Percentiles rank a stretch among this genome's conserved stretches.
These are phyloP conservation scores for Turritis glabra DNA, from an alignment of 345 rosid species.

Conservation along the genomic window DNA sequence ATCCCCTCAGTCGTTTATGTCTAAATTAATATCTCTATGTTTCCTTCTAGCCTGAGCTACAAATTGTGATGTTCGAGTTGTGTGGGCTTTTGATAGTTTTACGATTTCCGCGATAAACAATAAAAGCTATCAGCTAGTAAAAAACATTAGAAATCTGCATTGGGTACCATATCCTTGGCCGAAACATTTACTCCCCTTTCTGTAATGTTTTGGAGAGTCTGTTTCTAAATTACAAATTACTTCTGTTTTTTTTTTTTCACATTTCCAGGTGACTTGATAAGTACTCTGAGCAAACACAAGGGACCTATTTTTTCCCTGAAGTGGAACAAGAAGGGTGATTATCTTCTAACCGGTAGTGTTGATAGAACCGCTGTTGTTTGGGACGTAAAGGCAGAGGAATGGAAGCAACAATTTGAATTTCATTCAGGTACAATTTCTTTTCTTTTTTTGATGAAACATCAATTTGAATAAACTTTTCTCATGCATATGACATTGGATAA, in stretches of 20 bases:
- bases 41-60: slow-evolving; percentile 1
- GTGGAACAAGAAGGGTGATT: slow-evolving; percentile 99
- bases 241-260: background rate
- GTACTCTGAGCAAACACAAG: slow-evolving; percentile 88
- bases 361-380: slow-evolving; percentile 98
- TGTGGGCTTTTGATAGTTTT: slow-evolving; percentile 6
- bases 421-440: slow-evolving; percentile 59
- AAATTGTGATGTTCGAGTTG: background rate
- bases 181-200: background rate
- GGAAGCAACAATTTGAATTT: slow-evolving; percentile 94
- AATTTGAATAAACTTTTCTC: background rate
- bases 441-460: background rate
- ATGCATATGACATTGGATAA: background rate
- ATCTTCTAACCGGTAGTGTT: slow-evolving; percentile 96
- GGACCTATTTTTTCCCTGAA: slow-evolving; percentile 98
- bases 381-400: slow-evolving; percentile 95
- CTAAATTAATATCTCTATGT: background rate
- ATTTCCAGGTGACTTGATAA: slow-evolving; percentile 70
- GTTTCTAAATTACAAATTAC: background rate
- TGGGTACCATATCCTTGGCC: background rate
- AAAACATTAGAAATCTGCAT: background rate
- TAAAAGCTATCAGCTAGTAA: slow-evolving; percentile 5
- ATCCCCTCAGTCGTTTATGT: background rate
- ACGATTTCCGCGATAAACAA: background rate
- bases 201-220: slow-evolving; percentile 11